A percentile compares a stretch with the other conserved stretches of the same genome.
Conservation (phyloP, 106 monocot genomes). For the Posidonia australis region DNA sequence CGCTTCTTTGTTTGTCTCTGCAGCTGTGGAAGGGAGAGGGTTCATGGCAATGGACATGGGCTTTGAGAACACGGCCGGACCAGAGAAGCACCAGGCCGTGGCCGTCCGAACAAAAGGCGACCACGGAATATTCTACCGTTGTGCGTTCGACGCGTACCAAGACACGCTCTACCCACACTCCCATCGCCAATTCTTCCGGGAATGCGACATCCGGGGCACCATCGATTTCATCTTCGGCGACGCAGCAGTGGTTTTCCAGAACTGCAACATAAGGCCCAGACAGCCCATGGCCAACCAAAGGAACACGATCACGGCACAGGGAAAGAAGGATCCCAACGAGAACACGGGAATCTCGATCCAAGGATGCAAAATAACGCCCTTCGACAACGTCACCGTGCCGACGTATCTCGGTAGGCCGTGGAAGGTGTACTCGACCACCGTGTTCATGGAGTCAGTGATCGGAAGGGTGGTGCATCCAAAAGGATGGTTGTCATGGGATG, state of each 20-base stretch:
- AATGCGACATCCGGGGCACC: constrained; percentile 33
- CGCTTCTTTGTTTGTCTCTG: constrained; percentile 15
- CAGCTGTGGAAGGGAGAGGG: constrained; percentile 26
- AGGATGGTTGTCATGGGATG: constrained; percentile 22
- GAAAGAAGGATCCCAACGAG: constrained; percentile 26
- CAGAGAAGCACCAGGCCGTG: constrained; percentile 33
- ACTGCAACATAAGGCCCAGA: constrained; percentile 25
- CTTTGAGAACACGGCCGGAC: constrained; percentile 28
- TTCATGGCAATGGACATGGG: constrained; percentile 34
- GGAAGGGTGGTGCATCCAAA: constrained; percentile 11
- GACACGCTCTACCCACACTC: constrained; percentile 43
- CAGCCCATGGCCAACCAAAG: constrained; percentile 15
- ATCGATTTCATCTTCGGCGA: constrained; percentile 44
- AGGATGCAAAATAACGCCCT: constrained; percentile 12
- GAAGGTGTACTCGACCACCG: constrained; percentile 29
- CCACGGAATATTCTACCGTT: constrained; percentile 33
- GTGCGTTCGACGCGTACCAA: constrained; percentile 35
- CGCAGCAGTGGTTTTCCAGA: constrained; percentile 32
- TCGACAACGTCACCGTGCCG: constrained; percentile 3
- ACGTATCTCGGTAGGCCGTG: constrained; percentile 36
- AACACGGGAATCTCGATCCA: constrained; percentile 32
- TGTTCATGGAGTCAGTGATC: constrained; percentile 25
- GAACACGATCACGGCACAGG: constrained; percentile 34
- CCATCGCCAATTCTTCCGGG: constrained; percentile 34
- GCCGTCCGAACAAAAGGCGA: constrained; percentile 31